phyloP scores from a whole-genome alignment of 2,329 filamentous ascomycete species.

The Verticillium nubilum region DNA sequence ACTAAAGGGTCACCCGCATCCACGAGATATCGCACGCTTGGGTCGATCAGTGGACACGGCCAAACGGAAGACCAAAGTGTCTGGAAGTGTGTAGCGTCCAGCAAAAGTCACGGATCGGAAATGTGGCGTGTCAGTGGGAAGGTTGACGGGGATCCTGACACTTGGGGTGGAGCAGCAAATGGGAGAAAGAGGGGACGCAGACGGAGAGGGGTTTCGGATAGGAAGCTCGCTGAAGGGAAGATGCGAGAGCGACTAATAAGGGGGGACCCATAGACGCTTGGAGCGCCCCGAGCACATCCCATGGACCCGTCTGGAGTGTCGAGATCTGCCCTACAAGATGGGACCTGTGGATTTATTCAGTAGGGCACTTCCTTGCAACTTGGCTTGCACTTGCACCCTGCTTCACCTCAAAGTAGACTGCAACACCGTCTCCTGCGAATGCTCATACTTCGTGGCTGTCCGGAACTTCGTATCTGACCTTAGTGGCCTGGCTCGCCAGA shows the following conservation, averaged over 20 bases:
- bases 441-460: background rate
- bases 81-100: background rate
- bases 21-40: background rate
- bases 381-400: background rate
- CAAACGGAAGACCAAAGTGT: background rate
- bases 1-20: no score
- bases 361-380: background rate
- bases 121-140: background rate
- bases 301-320: background rate
- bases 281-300: background rate
- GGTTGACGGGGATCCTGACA: constrained; percentile 1
- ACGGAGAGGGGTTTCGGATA: constrained; percentile 2
- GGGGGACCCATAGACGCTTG: background rate
- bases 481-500: background rate
- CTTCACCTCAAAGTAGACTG: background rate
- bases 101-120: background rate
- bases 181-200: background rate
- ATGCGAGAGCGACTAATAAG: background rate
- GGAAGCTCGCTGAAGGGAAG: background rate
- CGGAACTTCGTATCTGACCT: background rate
- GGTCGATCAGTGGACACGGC: no score
- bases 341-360: background rate
- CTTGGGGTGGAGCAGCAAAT: background rate
- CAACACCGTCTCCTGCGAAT: background rate
- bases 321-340: background rate